Conservation (phyloP, 225 moss, liverwort and hornwort species). For the Rhytidiadelphus loreus region DNA sequence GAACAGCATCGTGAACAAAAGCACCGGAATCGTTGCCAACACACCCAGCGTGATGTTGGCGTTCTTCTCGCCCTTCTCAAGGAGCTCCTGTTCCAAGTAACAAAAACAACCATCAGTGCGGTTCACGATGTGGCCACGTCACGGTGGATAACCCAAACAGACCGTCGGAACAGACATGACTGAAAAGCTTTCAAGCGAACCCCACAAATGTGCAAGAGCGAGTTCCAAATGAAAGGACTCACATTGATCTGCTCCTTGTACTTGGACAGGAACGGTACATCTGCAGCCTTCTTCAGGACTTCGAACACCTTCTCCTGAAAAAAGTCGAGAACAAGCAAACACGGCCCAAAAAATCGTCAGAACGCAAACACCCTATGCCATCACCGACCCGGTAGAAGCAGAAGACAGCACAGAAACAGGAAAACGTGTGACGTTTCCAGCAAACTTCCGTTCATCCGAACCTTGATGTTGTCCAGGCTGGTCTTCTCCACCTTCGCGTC, state of each 20-base stretch:
- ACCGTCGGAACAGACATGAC: background rate
- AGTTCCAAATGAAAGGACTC: background rate
- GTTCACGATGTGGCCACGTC: background rate
- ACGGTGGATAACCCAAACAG: background rate
- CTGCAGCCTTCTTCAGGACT: conserved; percentile 24
- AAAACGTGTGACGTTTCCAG: background rate
- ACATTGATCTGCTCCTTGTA: conserved; percentile 48
- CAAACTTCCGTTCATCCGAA: background rate
- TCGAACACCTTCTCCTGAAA: conserved; percentile 49
- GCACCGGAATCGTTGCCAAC: conserved; percentile 33
- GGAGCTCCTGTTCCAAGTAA: conserved; percentile 5
- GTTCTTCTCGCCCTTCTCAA: conserved; percentile 47
- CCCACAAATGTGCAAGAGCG: background rate
- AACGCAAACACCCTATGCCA: background rate
- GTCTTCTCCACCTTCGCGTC: conserved; percentile 21
- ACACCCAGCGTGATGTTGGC: conserved; percentile 23
- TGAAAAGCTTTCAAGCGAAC: background rate
- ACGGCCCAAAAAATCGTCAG: background rate
- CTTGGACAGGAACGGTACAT: conserved; percentile 13
- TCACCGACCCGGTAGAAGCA: background rate
- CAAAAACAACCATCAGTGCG: background rate
- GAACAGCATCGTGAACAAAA: conserved; percentile 25
- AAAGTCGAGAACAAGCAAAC: background rate
- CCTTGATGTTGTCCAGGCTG: conserved; percentile 36
- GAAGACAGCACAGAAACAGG: background rate